Evolutionary conservation across 169 alveolate genomes (phyloP), one percentile per base, ranked within the genome.

Genomic region (Cryptosporidium xiaoi): DNA sequence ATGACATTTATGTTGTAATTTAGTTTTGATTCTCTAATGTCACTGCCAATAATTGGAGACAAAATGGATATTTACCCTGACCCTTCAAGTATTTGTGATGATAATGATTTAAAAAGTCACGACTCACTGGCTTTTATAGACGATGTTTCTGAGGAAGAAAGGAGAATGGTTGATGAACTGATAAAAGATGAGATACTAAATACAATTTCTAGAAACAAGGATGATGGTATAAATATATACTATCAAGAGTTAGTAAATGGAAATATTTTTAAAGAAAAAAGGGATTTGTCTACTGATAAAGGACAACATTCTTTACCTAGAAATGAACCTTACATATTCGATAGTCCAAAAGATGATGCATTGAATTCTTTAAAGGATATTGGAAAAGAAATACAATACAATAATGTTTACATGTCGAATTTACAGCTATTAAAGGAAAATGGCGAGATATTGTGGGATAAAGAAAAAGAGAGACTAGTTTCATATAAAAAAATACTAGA

Each of bases 371-470:
- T 77, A 16, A 77, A 62, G 24, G n/a, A 20, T 18, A 24, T 60
- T 5, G 64, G 87, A 15, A 34, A 15, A 3, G 71, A 44, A 15
- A 60, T 60, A 10, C 65, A 77, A 66, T 62, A 77, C 33, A 27
- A 44, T 12, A 56, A 77, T 8, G 20, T 77, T 15, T 24, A 65
- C 44, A 34, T 33, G 18, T 55, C 46, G 5, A 77, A 77, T 60
- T 15, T 77, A n/a, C 51, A 77, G 33, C 7, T 77, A 13, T 53
- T 77, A 24, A 58, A 46, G 31, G 87, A 77, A 13, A 58, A 56
- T 77, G 87, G 87, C 0, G 71, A 60, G n/a, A 44, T 33, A 10
- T 48, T 66, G 10, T 77, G 87, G 87, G 64, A 20, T 4, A 56
- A 77, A 18, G 60, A 58, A 24, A 27, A 24, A 7, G 51, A 48